Evolutionary conservation across 2,329 filamentous ascomycete species (phyloP), one percentile per base, ranked within the genome.

Genomic region (Ophiostoma novo-ulmi): DNA sequence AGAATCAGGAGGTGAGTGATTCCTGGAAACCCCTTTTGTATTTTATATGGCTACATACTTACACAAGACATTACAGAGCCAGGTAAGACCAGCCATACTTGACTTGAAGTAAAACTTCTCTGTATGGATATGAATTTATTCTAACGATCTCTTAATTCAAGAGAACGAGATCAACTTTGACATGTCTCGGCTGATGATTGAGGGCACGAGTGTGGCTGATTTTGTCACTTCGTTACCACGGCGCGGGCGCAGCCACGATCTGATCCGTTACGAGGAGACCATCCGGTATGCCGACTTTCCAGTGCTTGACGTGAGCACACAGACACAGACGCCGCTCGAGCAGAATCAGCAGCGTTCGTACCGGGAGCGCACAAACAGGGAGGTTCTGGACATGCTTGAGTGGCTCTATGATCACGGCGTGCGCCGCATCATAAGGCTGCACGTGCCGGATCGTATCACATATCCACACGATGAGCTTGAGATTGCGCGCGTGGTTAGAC

Each of bases 391-490:
- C 41, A 71, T 68, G 41, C 72, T 73, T 17, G 48, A 71, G 38
- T 73, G 72, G 72, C 67, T 73, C 5, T 2, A 26, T 2, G 64
- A 67, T 1, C 52, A 70, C 41, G 69, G 70, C 6, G 70, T 73
- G 26, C 41, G 48, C 31, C 64, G 65, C 55, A 73, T 73, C 64
- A 72, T 73, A 44, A 71, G 36, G n/a, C 65, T 73, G 69, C 55
- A 35, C 20, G 72, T 73, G 52, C 70, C 69, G 1, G 72, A 73
- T 39, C 67, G 71, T 14, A 70, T 73, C 55, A 48, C 48, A 13
- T 35, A 70, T 61, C 72, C 72, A 17, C 72, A 73, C 68, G 71
- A 72, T 38, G 72, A 73, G 68, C 26, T 69, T 14, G 39, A 48
- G 55, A 73, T 73, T 66, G 68, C 71, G 3, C 11, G 22, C 0